Evolutionary conservation across 257 asterid species (phyloP).

Genomic region (Solanum ossicruentum): DNA sequence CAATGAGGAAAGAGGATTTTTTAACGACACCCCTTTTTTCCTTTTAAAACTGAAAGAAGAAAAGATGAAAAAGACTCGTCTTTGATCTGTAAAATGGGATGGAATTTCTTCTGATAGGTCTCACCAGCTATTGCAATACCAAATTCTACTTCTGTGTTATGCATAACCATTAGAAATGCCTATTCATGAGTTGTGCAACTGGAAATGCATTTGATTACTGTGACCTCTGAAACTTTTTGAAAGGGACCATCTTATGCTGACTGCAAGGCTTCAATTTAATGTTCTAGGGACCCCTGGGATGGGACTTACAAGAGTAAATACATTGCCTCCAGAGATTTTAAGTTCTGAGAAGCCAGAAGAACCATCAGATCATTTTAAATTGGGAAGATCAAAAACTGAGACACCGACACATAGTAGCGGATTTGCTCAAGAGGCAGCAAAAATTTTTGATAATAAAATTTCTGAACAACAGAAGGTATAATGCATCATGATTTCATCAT

Average conservation of each 20-base stretch:
- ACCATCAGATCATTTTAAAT: conserved; percentile 10
- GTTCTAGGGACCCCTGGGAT: conserved; percentile 35
- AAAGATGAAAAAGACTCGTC: neutral
- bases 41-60: neutral
- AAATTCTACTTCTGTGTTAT: neutral
- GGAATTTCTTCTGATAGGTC: neutral
- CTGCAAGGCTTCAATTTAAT: conserved; percentile 1
- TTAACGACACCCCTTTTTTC: neutral
- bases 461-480: conserved; percentile 76
- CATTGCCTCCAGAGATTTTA: conserved; percentile 39
- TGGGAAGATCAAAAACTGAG: conserved; percentile 71
- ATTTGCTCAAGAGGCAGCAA: conserved; percentile 66
- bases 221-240: neutral
- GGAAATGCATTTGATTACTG: neutral
- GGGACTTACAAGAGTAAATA: conserved; percentile 34
- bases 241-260: conserved; percentile 1
- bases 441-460: conserved; percentile 64
- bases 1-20: neutral
- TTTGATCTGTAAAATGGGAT: neutral
- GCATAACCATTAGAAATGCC: neutral
- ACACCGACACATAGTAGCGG: conserved; percentile 36
- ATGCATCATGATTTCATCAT: neutral
- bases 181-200: neutral
- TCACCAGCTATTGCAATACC: neutral
- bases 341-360: conserved; percentile 26